These are phyloP conservation scores for Microbotryum intermedium DNA, from an alignment of 1,284 basidiomycete genomes.

Conservation along the genomic window DNA sequence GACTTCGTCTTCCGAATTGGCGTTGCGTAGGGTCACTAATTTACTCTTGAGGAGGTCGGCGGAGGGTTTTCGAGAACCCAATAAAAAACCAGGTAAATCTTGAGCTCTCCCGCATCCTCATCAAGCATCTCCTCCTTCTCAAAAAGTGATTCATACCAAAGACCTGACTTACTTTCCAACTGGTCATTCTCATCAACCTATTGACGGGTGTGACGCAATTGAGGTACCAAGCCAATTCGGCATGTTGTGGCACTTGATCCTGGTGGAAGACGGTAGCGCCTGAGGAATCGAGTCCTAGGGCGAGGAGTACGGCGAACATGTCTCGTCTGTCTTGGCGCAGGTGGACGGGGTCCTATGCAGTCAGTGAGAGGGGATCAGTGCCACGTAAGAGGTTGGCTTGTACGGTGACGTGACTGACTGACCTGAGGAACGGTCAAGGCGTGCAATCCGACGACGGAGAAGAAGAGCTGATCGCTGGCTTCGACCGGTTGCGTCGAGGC, in stretches of 20 bases:
- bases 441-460: conserved; percentile 86
- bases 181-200: conserved; percentile 46
- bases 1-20: conserved; percentile 62
- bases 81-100: not conserved
- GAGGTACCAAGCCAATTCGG: conserved; percentile 85
- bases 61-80: not conserved
- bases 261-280: conserved; percentile 76
- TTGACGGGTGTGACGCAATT: conserved; percentile 78
- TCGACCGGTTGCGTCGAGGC: conserved; percentile 57
- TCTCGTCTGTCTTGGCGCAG: conserved; percentile 59
- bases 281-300: conserved; percentile 63
- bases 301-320: conserved; percentile 73
- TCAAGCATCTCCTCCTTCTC: not conserved
- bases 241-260: conserved; percentile 77
- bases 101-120: too few relatives aligned
- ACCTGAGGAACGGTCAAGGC: conserved; percentile 68
- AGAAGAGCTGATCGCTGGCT: conserved; percentile 59
- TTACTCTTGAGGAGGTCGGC: conserved; percentile 57
- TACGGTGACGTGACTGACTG: not conserved
- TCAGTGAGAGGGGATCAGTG: not conserved
- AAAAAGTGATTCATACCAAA: not conserved
- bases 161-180: conserved; percentile 23
- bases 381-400: not conserved
- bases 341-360: conserved; percentile 55
- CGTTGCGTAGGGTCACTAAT: conserved; percentile 63